Evolutionary conservation across 805 yeast species (phyloP).

Genomic region (Starmerella etchellsii): DNA sequence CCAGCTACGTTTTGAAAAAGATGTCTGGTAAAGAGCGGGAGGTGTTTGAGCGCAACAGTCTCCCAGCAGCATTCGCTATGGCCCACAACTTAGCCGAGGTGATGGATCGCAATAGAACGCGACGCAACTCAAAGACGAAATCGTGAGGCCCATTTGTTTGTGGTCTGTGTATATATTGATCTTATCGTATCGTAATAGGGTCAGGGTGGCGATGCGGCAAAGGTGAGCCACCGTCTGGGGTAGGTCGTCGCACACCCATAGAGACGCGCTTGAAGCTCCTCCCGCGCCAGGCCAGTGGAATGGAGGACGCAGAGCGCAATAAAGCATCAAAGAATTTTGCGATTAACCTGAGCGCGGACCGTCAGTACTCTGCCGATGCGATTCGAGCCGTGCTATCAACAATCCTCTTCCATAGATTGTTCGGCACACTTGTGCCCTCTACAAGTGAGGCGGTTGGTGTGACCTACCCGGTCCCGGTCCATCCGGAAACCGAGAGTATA

Average conservation of each 20-base stretch:
- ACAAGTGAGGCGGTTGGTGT: slow-evolving; percentile 44
- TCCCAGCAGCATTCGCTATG: slow-evolving; percentile 18
- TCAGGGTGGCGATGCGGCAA: too few species aligned
- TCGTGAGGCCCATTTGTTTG: too few species aligned
- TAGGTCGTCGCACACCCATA: too few species aligned
- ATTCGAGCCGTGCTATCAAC: slow-evolving; percentile 49
- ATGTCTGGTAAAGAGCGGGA: slow-evolving; percentile 37
- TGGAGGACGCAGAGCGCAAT: neutral
- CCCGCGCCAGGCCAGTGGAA: too few species aligned
- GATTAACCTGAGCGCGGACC: slow-evolving; percentile 27
- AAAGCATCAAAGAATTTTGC: neutral
- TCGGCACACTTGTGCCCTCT: slow-evolving; percentile 50
- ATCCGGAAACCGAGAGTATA: slow-evolving; percentile 15
- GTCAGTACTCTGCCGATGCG: slow-evolving; percentile 43
- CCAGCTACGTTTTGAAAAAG: slow-evolving; percentile 47
- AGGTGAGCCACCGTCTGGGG: too few species aligned
- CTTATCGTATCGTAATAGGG: too few species aligned
- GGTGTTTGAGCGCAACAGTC: slow-evolving; percentile 28
- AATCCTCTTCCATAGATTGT: slow-evolving; percentile 53
- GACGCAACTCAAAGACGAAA: too few species aligned
- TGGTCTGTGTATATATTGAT: too few species aligned
- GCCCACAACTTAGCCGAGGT: slow-evolving; percentile 8
- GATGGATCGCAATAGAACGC: slow-evolving; percentile 1
- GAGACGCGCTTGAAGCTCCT: too few species aligned
- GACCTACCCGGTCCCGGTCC: slow-evolving; percentile 31